Conservation (phyloP, 306 rosid genomes). For the Medicago ruthenica region DNA sequence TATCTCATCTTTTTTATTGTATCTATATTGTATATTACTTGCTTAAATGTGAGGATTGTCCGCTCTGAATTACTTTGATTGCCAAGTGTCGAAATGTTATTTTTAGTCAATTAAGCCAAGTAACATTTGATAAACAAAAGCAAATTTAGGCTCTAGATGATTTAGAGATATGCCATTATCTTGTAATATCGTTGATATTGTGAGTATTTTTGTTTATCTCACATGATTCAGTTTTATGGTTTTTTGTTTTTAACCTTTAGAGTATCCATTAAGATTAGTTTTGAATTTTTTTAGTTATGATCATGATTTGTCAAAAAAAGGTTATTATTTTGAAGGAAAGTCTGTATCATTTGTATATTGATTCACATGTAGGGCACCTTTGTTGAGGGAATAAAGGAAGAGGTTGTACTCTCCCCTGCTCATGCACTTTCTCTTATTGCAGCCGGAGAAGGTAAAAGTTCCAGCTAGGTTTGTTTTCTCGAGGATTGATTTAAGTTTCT, state of each 20-base stretch:
- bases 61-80: slow-evolving; percentile 25
- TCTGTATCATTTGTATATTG: slow-evolving; percentile 39
- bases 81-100: slow-evolving; percentile 12
- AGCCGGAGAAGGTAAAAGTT: slow-evolving; percentile 91
- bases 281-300: neutral
- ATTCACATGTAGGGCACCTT: slow-evolving; percentile 79
- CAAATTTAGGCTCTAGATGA: neutral
- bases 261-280: neutral
- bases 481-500: slow-evolving; percentile 35
- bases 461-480: slow-evolving; percentile 25
- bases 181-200: neutral
- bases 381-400: slow-evolving; percentile 98
- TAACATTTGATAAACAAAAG: neutral
- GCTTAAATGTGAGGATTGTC: slow-evolving; percentile 8
- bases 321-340: slow-evolving; percentile 34
- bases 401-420: slow-evolving; percentile 99
- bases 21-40: slow-evolving; percentile 25
- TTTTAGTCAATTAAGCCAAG: slow-evolving; percentile 15
- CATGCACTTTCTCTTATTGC: slow-evolving; percentile 98
- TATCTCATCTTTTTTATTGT: slow-evolving; percentile 37
- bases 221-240: neutral
- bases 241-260: neutral
- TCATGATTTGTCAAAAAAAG: neutral
- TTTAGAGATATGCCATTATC: neutral
- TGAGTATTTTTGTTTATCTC: neutral